Base-by-base conservation (phyloP, 1,139 yeast species). In the Yamadazyma conglobata region DNA sequence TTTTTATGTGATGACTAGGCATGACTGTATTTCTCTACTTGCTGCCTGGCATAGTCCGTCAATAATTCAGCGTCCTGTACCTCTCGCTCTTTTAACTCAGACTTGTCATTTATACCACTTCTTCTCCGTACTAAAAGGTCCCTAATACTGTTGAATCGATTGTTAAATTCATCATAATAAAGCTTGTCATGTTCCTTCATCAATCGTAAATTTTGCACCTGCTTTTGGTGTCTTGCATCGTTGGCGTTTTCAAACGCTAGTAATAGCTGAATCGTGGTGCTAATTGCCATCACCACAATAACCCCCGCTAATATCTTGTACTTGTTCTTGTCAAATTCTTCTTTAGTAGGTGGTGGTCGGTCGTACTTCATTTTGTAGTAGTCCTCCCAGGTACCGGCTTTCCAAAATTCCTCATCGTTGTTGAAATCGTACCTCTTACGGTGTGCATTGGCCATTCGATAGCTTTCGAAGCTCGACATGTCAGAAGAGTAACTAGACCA, bases 371-470 rank as follows among this genome's bases (percentile, higher is more conserved):
- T 65, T 9, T 53, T 49, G 45, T 68, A 68, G 45, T 69, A 73
- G 45, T 82, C 89, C 39, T 79, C 85, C 89, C 89, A 82, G 1
- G 78, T 77, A 0, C 82, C 82, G 0, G 87, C 84, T 34, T 60
- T 71, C 80, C 82, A 75, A 46, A 77, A 78, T 15, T 58, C 59
- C 32, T 71, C 74, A 43, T 70, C 67, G 23, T 58, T 50, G 7
- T 50, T 43, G 42, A 60, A 64, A 11, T 48, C 39, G 39, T 62
- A 59, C 25, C 54, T 46, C 16, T 32, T 42, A 14, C 70, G 47
- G 37, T 65, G 68, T 7, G 68, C 63, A 37, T 65, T 58, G 15
- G 70, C 71, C 45, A 57, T 49, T 29, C 70, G 48, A 42, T 55
- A 64, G 52, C 34, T 77, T 41, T 40, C 60, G 55, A 50, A 65